A percentile compares a stretch with the other conserved stretches of the same genome.
Conservation (phyloP, 1,284 basidiomycete species). For the Polyporus tsugae region DNA sequence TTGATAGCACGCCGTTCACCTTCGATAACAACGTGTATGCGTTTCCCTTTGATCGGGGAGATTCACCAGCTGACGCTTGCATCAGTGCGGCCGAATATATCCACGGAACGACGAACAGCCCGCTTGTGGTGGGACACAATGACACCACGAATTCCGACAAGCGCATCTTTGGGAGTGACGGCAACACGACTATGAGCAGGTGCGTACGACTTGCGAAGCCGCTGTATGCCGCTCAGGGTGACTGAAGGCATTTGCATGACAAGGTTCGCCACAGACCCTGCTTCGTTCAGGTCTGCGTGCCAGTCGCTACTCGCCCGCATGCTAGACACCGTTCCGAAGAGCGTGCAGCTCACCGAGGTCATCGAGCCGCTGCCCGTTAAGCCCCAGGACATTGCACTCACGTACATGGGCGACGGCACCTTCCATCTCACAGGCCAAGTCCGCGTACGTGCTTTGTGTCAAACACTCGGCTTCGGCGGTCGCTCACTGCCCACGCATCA, state of each 20-base stretch:
- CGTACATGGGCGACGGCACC: conserved; percentile 15
- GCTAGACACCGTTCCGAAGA: conserved; percentile 39
- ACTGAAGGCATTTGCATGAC: background rate
- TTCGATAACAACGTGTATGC: conserved; percentile 33
- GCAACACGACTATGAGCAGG: conserved; percentile 38
- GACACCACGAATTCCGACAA: conserved; percentile 33
- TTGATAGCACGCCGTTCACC: conserved; percentile 28
- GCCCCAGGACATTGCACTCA: conserved; percentile 20
- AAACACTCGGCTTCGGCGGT: too few species aligned
- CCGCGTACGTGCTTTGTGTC: conserved; percentile 13
- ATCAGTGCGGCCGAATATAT: conserved; percentile 34
- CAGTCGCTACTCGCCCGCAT: conserved; percentile 35
- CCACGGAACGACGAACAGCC: conserved; percentile 31
- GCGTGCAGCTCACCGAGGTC: conserved; percentile 33
- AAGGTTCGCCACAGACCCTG: conserved; percentile 3
- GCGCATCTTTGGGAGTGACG: conserved; percentile 36
- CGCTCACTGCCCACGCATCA: background rate
- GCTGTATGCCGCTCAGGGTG: background rate
- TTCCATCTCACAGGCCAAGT: conserved; percentile 13
- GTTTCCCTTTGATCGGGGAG: background rate
- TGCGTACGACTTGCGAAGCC: conserved; percentile 3
- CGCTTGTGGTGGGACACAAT: conserved; percentile 32
- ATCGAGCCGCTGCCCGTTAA: conserved; percentile 35
- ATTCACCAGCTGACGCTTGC: background rate
- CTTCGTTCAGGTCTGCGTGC: conserved; percentile 31